Base-by-base conservation (phyloP, 805 yeast species). In the Nakazawaea ambrosiae region DNA sequence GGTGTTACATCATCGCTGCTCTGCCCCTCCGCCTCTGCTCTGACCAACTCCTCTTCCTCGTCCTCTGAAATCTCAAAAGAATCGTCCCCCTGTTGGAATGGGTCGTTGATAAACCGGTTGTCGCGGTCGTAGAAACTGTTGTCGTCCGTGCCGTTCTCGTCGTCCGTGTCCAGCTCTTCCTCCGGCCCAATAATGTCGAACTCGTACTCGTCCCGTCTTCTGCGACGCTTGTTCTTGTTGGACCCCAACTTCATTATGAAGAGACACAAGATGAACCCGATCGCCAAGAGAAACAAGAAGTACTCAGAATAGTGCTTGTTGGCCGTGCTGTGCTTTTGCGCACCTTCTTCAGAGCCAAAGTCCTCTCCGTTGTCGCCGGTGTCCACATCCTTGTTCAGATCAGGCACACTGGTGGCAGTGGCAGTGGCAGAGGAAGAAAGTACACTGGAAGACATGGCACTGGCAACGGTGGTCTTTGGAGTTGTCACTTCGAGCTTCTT, bases 141-240 rank as follows among this genome's bases (percentile, higher is more conserved):
- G 45, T 51, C 55, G 24, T 55, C 65, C 14, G 60, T 58, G 36
- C 66, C 70, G 33, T 58, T 56, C 45, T 66, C 66, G 36, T 48
- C 50, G 6, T 48, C 50, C n/a, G 43, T 45, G 17, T 47, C 53
- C 17, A 37, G 31, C 10, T 45, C 53, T 15, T 70, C 76, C 45
- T 80, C 83, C 6, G 82, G 81, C 15, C 78, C 81, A 31, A 83
- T 83, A 33, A 82, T 76, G 51, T 83, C 94, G 51, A 83, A 80
- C 52, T 83, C 92, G 49, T 73, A 79, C 27, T 79, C 87, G 49
- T 81, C 75, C 59, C 88, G 61, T 52, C 82, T 61, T 58, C 85
- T 64, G 41, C 60, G 53, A 23, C 61, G 46, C 5, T 59, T 45
- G 63, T 60, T 43, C 64, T 66, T 43, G 68, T 55, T 5, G 58